Percentiles rank a stretch among this genome's conserved stretches.
Evolutionary conservation across 805 yeast genomes (phyloP).

Genomic region (Myxozyma neotropica): DNA sequence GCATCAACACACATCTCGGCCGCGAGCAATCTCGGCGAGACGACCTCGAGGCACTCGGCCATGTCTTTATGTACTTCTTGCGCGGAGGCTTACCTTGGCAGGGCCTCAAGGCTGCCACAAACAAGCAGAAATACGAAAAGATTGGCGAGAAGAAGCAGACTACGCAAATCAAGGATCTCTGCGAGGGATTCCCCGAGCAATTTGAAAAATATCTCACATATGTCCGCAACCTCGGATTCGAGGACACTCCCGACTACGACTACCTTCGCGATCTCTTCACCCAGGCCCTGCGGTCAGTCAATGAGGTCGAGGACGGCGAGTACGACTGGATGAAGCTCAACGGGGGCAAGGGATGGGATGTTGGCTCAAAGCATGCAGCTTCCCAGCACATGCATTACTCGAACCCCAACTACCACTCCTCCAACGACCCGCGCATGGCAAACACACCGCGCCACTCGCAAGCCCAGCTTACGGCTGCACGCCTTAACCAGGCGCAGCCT

Average conservation of each 20-base stretch:
- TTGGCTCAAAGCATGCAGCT: conserved; percentile 45
- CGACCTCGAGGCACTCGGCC: conserved; percentile 94
- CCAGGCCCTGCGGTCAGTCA: conserved; percentile 72
- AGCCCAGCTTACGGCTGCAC: conserved; percentile 41
- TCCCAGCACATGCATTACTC: conserved; percentile 34
- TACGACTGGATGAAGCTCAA: conserved; percentile 98
- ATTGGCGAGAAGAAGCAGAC: conserved; percentile 95
- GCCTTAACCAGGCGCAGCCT: conserved; percentile 49
- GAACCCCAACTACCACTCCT: conserved; percentile 34
- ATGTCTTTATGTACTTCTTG: conserved; percentile 91
- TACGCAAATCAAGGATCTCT: conserved; percentile 81
- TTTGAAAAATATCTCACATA: conserved; percentile 88
- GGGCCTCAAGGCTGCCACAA: conserved; percentile 96
- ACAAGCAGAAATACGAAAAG: conserved; percentile 95
- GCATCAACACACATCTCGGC: conserved; percentile 95
- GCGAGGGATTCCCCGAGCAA: conserved; percentile 88
- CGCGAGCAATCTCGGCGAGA: conserved; percentile 96
- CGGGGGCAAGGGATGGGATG: conserved; percentile 96
- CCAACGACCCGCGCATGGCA: conserved; percentile 32
- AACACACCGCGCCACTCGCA: conserved; percentile 35
- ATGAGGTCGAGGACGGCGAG: conserved; percentile 77
- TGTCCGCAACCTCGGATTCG: conserved; percentile 87
- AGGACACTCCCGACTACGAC: conserved; percentile 92
- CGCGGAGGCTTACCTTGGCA: conserved; percentile 98
- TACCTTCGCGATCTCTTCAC: conserved; percentile 77